Conservation (phyloP, 106 monocot species). For the Agapanthus africanus region DNA sequence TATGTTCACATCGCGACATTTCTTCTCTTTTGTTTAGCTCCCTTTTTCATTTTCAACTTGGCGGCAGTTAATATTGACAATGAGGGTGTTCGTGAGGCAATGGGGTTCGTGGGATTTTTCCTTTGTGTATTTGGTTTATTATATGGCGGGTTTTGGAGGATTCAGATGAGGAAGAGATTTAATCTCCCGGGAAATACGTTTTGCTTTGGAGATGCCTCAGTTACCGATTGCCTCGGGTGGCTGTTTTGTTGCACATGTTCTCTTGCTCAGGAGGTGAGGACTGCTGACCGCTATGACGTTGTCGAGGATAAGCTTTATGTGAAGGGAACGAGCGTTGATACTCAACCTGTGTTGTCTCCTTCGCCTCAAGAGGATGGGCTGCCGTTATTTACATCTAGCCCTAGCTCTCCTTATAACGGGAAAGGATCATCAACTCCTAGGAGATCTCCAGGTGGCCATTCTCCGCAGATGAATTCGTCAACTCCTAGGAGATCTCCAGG, state of each 20-base stretch:
- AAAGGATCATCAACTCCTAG: constrained; percentile 24
- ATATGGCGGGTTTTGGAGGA: constrained; percentile 53
- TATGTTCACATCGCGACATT: constrained; percentile 50
- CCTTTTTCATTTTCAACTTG: constrained; percentile 36
- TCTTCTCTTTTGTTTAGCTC: constrained; percentile 27
- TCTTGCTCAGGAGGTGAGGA: constrained; percentile 48
- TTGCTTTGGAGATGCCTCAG: constrained; percentile 22
- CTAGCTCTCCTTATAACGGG: constrained; percentile 35
- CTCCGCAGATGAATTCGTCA: constrained; percentile 21
- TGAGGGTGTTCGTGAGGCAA: constrained; percentile 15
- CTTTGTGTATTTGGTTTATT: constrained; percentile 37
- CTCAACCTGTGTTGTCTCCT: constrained; percentile 1
- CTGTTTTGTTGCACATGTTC: constrained; percentile 44
- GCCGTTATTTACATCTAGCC: constrained; percentile 11
- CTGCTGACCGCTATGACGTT: constrained; percentile 30
- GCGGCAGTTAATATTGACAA: constrained; percentile 36
- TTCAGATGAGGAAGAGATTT: constrained; percentile 41
- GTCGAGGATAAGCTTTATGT: constrained; percentile 20
- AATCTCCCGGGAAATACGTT: constrained; percentile 30
- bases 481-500: constrained; percentile 21
- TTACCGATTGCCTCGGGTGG: constrained; percentile 42
- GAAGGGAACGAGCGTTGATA: constrained; percentile 1
- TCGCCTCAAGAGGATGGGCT: constrained; percentile 29
- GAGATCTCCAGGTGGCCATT: constrained; percentile 15
- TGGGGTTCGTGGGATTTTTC: constrained; percentile 29